Conservation (phyloP, 805 yeast species). For the Candida peoriensis region DNA sequence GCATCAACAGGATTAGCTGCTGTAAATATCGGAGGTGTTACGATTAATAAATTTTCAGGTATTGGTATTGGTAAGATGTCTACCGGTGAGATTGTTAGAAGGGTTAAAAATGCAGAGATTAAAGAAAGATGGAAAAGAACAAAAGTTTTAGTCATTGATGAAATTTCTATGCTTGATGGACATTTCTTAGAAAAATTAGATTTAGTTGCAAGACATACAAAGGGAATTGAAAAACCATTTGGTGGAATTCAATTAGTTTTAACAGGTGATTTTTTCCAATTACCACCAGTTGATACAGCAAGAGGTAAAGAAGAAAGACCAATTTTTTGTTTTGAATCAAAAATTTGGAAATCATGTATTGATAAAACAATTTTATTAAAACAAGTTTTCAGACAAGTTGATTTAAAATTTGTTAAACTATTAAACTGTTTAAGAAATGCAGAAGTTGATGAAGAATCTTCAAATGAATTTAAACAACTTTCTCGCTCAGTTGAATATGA, state of each 20-base stretch:
- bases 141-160: constrained; percentile 80
- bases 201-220: constrained; percentile 54
- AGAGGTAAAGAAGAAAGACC: constrained; percentile 29
- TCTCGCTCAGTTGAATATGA: constrained; percentile 51
- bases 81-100: constrained; percentile 30
- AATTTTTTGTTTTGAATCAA: constrained; percentile 80
- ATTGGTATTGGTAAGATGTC: constrained; percentile 67
- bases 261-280: constrained; percentile 94
- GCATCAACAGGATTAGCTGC: constrained; percentile 98
- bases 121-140: constrained; percentile 59
- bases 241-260: constrained; percentile 90
- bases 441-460: constrained; percentile 44
- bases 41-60: constrained; percentile 82
- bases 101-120: constrained; percentile 41
- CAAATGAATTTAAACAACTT: constrained; percentile 44
- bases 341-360: constrained; percentile 62
- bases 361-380: constrained; percentile 63
- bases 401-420: constrained; percentile 67
- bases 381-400: constrained; percentile 90
- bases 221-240: constrained; percentile 56
- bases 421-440: constrained; percentile 81
- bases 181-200: constrained; percentile 70
- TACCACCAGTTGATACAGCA: constrained; percentile 73
- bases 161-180: constrained; percentile 92
- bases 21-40: constrained; percentile 85